A percentile compares a stretch with the other conserved stretches of the same genome.
These are phyloP conservation scores for Aristolochia fimbriata DNA, from an alignment of 164 flowering plant species.

Conservation along the genomic window DNA sequence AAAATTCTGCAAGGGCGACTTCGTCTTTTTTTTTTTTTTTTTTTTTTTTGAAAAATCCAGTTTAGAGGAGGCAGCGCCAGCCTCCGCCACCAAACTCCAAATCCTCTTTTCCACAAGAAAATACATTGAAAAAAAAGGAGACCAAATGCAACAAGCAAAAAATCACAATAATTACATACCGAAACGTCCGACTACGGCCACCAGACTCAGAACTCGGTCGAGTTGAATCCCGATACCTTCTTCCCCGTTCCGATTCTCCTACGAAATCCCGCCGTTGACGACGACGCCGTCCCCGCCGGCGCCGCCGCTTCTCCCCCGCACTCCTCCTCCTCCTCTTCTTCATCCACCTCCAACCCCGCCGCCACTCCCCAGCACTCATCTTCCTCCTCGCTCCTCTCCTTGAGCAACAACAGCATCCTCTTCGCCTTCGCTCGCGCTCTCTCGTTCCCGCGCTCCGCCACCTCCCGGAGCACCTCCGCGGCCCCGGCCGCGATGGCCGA, in stretches of 20 bases:
- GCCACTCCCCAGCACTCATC: conserved; percentile 49
- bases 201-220: conserved; percentile 40
- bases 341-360: conserved; percentile 40
- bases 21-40: too few species aligned
- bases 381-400: conserved; percentile 25
- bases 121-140: neutral
- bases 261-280: conserved; percentile 33
- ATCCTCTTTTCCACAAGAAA: neutral
- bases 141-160: neutral
- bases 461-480: conserved; percentile 55
- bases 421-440: conserved; percentile 58
- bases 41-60: too few species aligned
- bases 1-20: too few species aligned
- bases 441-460: conserved; percentile 57
- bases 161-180: neutral
- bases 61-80: too few species aligned
- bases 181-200: too few species aligned
- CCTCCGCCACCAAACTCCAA: neutral
- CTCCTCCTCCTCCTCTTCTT: conserved; percentile 20
- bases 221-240: conserved; percentile 22
- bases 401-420: conserved; percentile 52
- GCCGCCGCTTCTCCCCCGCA: conserved; percentile 18
- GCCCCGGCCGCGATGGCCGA: conserved; percentile 72
- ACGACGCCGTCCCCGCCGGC: conserved; percentile 14
- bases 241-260: conserved; percentile 23